Evolutionary conservation across 2,329 filamentous ascomycete species (phyloP).

Genomic region (Zymoseptoria tritici): DNA sequence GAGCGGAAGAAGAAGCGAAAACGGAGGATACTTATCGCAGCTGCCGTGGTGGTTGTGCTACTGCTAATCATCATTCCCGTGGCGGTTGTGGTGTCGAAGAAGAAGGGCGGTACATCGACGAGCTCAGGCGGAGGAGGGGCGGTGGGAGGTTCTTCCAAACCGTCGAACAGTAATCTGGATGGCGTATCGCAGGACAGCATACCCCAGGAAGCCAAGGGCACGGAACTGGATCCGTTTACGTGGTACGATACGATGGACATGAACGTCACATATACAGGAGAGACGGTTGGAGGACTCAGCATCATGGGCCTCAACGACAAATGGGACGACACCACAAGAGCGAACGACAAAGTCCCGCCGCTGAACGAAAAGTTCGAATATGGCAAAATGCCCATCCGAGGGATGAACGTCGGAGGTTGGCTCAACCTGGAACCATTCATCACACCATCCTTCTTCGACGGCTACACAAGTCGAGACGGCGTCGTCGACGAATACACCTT

Average conservation of each 20-base stretch:
- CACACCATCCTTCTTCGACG: conserved; percentile 79
- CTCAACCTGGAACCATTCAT: conserved; percentile 91
- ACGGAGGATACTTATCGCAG: conserved; percentile 43
- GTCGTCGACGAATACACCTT: conserved; percentile 88
- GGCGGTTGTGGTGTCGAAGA: conserved; percentile 40
- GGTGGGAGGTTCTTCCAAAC: conserved; percentile 23
- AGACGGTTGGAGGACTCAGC: conserved; percentile 76
- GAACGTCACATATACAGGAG: conserved; percentile 86
- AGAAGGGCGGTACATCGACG: conserved; percentile 21
- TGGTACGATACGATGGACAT: conserved; percentile 90
- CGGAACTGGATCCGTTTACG: conserved; percentile 77
- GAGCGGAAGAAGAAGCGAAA: conserved; percentile 42
- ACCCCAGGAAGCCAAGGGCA: conserved; percentile 57
- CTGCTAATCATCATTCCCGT: conserved; percentile 43
- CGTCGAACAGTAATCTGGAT: conserved; percentile 40
- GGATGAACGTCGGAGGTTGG: conserved; percentile 93
- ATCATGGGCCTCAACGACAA: conserved; percentile 79
- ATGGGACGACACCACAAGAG: conserved; percentile 75
- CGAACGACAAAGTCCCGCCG: conserved; percentile 73
- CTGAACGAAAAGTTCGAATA: conserved; percentile 75
- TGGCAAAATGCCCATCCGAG: conserved; percentile 68
- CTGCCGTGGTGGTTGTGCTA: conserved; percentile 33
- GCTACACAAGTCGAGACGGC: conserved; percentile 51
- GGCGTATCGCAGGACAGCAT: conserved; percentile 38
- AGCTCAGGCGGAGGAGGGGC: conserved; percentile 13